Evolutionary conservation across 108 stramenopile genomes (phyloP), one percentile per base, ranked within the genome.

Genomic region (Schizochytrium sp.): DNA sequence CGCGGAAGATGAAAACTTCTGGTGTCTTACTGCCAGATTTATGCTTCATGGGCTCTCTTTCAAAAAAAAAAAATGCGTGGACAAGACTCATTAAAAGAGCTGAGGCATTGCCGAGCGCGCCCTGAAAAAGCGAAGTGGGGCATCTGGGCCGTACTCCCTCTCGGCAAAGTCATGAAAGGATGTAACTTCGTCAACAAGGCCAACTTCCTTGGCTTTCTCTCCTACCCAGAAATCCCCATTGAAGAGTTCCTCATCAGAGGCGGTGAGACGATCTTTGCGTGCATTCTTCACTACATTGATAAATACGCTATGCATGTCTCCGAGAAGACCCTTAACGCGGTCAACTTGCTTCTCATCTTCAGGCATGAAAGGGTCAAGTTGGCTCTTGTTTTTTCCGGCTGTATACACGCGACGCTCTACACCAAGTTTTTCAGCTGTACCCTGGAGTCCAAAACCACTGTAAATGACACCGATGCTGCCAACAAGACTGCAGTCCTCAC

Each of bases 401-500:
- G 88, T 69, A 50, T 57, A 40, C 1, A 72, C 47, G 28, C 64
- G 46, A 3, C 61, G 5, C 50, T 88, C 88, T 2, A 88, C 64
- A 15, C 88, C 88, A 50, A 72, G 8, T 8, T 44, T 88, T 28
- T 69, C 4, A 2, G 56, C 13, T 4, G 4, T 3, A 3, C 38
- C 10, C 38, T 47, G 61, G 53, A 64, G 28, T 3, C 61, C 61
- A 42, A 72, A 72, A 41, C 28, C n/a, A n/a, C 47, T 15, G 4
- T 13, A 3, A 88, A 98, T 96, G 46, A 98, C 97, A 10, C 97
- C 97, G 91, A 98, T 97, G 60, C 91, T 92, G 72, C 97, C 97
- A 41, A 98, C 72, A 0, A 97, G 95, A 0, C 96, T 96, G 91
- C 96, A 96, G 5, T 72, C 72, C 2, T 46, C 38, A 13, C 73